Percentiles rank a stretch among this genome's conserved stretches.
Evolutionary conservation across 495 filamentous ascomycete species (phyloP).

Genomic region (Podospora comata): DNA sequence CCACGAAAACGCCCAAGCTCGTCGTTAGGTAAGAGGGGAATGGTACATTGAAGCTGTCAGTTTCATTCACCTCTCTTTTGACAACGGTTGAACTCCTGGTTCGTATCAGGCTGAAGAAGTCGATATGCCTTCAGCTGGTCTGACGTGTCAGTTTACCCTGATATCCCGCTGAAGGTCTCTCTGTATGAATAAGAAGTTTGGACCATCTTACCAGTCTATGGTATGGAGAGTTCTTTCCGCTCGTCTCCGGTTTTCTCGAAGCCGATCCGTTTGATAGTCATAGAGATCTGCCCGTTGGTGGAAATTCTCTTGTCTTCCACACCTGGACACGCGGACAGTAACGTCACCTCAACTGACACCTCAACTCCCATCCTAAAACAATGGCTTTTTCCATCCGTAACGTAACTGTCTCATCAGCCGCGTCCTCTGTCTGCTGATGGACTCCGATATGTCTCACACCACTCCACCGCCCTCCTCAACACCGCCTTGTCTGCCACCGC

Average conservation of each 20-base stretch:
- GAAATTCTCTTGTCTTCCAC: background rate
- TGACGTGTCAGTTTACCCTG: background rate
- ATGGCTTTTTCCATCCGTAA: background rate
- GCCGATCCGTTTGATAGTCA: background rate
- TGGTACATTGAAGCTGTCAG: background rate
- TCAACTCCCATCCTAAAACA: background rate
- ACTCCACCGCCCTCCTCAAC: slow-evolving; percentile 24
- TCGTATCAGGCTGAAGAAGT: background rate
- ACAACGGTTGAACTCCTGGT: background rate
- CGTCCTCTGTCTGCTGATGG: background rate
- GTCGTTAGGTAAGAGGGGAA: background rate
- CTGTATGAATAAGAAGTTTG: background rate
- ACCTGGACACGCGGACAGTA: background rate
- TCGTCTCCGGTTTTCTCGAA: background rate
- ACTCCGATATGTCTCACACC: slow-evolving; percentile 30
- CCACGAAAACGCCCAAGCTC: background rate
- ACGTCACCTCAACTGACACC: background rate
- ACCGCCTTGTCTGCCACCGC: slow-evolving; percentile 19
- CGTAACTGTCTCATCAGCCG: background rate
- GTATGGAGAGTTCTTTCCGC: background rate
- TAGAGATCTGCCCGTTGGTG: background rate
- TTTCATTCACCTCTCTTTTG: background rate
- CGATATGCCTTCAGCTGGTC: background rate
- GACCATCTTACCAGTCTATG: background rate
- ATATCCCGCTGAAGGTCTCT: background rate